Percentiles rank a stretch among this genome's conserved stretches.
Conservation (phyloP, 768 basidiomycete species). For the Auriscalpium orientale region DNA sequence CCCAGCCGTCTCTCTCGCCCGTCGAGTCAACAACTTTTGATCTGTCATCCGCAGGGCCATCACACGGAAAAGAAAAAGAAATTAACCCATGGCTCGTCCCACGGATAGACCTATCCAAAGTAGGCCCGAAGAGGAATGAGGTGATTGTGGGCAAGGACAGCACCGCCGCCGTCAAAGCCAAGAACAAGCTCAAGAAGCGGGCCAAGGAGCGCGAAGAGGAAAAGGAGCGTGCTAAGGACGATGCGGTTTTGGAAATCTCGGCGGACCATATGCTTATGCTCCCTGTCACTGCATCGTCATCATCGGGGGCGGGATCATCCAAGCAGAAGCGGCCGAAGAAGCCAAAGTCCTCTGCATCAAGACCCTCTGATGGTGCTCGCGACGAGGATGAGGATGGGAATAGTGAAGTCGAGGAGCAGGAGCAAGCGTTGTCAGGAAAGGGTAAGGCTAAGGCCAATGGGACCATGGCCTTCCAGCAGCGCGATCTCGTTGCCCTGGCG, state of each 20-base stretch:
- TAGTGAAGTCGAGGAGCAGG: constrained; percentile 69
- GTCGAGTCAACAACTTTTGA: constrained; percentile 14
- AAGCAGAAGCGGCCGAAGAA: constrained; percentile 13
- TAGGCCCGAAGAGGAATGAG: constrained; percentile 66
- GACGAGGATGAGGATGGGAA: constrained; percentile 47
- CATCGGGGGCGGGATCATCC: constrained; percentile 8
- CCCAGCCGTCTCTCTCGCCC: constrained; percentile 15
- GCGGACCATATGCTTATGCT: constrained; percentile 40
- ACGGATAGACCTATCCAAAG: constrained; percentile 17
- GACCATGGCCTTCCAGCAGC: constrained; percentile 73
- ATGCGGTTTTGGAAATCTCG: constrained; percentile 75
- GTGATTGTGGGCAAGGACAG: constrained; percentile 65
- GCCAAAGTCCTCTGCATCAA: constrained; percentile 3
- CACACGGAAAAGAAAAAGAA: constrained; percentile 13
- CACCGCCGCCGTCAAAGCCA: constrained; percentile 52
- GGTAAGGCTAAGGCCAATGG: constrained; percentile 33
- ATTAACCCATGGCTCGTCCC: constrained; percentile 79
- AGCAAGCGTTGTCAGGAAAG: constrained; percentile 40
- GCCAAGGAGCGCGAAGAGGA: constrained; percentile 48
- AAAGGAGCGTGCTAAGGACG: constrained; percentile 55
- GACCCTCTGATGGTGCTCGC: constrained; percentile 9
- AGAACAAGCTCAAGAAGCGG: constrained; percentile 67
- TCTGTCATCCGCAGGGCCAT: constrained; percentile 13
- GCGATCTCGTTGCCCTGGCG: constrained; percentile 87
- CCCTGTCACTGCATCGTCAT: constrained; percentile 1